Conservation (phyloP, 768 basidiomycete species). For the Trametes elegans region DNA sequence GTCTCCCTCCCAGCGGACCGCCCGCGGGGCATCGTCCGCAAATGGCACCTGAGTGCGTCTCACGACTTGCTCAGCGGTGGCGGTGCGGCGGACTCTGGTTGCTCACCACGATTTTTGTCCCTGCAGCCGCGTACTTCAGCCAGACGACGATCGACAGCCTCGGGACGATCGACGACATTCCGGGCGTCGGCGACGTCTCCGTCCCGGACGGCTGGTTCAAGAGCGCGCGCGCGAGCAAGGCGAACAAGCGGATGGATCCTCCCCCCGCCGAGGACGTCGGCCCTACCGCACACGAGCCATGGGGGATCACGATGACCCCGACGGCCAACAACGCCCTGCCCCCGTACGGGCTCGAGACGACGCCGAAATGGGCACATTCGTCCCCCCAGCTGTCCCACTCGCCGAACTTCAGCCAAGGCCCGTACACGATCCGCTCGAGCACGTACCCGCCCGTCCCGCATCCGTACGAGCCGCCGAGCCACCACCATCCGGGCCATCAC, state of each 20-base stretch:
- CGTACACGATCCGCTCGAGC: conserved; percentile 8
- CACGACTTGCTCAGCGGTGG: neutral
- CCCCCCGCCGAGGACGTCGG: conserved; percentile 24
- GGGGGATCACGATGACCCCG: conserved; percentile 20
- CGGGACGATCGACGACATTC: conserved; percentile 68
- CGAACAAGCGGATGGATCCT: conserved; percentile 29
- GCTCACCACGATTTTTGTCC: conserved; percentile 8
- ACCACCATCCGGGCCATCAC: no score
- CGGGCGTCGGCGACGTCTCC: conserved; percentile 57
- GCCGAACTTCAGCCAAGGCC: neutral
- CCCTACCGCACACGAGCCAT: conserved; percentile 22
- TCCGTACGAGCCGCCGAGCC: conserved; percentile 11
- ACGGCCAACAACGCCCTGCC: conserved; percentile 8
- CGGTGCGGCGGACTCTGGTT: neutral
- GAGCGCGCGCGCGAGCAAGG: conserved; percentile 70
- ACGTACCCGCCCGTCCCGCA: conserved; percentile 13
- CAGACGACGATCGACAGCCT: conserved; percentile 71
- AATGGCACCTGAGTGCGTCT: conserved; percentile 52
- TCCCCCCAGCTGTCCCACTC: conserved; percentile 8
- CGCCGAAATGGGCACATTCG: conserved; percentile 6
- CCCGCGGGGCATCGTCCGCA: conserved; percentile 40
- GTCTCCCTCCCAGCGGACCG: conserved; percentile 46
- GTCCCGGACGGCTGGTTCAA: conserved; percentile 80
- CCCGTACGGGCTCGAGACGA: conserved; percentile 1
- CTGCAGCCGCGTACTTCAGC: conserved; percentile 79